A percentile compares a stretch with the other conserved stretches of the same genome.
Evolutionary conservation across 345 rosid species (phyloP).

Genomic region (Arabis hirsuta): DNA sequence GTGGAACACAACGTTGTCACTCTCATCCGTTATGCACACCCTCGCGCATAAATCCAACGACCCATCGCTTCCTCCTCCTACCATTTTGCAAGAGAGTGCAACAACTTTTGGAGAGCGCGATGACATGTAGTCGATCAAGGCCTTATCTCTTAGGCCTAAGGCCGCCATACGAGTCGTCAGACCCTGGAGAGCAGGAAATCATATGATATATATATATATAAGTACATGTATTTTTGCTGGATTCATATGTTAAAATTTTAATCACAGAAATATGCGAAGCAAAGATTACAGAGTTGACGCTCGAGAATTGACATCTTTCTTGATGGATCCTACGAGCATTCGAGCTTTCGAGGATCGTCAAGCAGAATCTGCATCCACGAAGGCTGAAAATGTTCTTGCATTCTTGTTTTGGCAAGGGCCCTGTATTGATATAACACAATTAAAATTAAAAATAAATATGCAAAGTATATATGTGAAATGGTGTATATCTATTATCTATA

Average conservation of each 20-base stretch:
- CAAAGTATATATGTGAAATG: background rate
- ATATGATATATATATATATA: background rate
- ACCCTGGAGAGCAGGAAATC: constrained; percentile 47
- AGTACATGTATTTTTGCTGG: background rate
- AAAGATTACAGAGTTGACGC: constrained; percentile 46
- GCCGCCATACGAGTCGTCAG: constrained; percentile 58
- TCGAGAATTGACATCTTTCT: constrained; percentile 72
- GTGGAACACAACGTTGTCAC: constrained; percentile 75
- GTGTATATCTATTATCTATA: background rate
- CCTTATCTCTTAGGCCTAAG: constrained; percentile 65
- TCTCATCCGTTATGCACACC: constrained; percentile 79
- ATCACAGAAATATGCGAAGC: background rate
- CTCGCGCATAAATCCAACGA: constrained; percentile 78
- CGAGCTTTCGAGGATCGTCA: constrained; percentile 63
- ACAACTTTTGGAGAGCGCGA: constrained; percentile 62
- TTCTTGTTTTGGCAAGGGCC: constrained; percentile 89
- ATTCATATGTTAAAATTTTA: background rate
- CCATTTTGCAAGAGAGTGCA: constrained; percentile 88
- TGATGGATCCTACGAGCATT: constrained; percentile 70
- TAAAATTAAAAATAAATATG: background rate
- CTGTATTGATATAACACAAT: constrained; percentile 45
- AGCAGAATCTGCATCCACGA: constrained; percentile 83
- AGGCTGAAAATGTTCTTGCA: constrained; percentile 73
- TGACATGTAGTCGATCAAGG: constrained; percentile 50
- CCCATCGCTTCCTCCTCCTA: constrained; percentile 95